phyloP scores from a whole-genome alignment of 2,329 filamentous ascomycete genomes.

The Microdochium paspali region DNA sequence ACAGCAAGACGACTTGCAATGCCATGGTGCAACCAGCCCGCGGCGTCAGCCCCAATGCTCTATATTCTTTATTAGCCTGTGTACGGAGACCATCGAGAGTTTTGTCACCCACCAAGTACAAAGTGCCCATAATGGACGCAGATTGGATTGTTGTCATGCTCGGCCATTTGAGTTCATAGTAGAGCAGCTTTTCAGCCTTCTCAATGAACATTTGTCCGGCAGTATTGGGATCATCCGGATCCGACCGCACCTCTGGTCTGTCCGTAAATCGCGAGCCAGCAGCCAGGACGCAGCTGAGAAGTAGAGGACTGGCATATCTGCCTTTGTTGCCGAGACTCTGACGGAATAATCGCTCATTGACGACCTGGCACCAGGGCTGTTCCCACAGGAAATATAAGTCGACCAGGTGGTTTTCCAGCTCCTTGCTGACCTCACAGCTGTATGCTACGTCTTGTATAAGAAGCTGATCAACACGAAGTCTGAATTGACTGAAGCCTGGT shows the following conservation, averaged over 20 bases:
- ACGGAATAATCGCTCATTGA: slow-evolving; percentile 24
- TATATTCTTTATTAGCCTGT: slow-evolving; percentile 4
- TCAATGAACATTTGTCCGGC: slow-evolving; percentile 21
- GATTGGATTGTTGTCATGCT: slow-evolving; percentile 26
- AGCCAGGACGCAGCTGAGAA: slow-evolving; percentile 23
- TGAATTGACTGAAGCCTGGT: background rate
- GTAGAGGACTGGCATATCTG: slow-evolving; percentile 19
- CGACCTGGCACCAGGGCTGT: slow-evolving; percentile 23
- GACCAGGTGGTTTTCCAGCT: slow-evolving; percentile 18
- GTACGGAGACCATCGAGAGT: rapidly evolving
- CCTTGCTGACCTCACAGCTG: slow-evolving; percentile 3
- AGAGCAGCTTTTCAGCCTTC: slow-evolving; percentile 12
- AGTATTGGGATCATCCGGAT: slow-evolving; percentile 20
- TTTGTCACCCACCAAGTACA: slow-evolving; percentile 13
- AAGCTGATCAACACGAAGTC: background rate
- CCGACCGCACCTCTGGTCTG: slow-evolving; percentile 16
- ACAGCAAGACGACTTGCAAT: slow-evolving; percentile 24
- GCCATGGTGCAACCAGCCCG: slow-evolving; percentile 25
- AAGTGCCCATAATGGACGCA: slow-evolving; percentile 18
- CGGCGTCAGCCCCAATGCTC: slow-evolving; percentile 23
- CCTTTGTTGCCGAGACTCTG: slow-evolving; percentile 14
- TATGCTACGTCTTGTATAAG: slow-evolving; percentile 1
- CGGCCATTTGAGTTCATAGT: slow-evolving; percentile 14
- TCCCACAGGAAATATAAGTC: slow-evolving; percentile 26
- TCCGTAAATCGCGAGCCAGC: slow-evolving; percentile 23